These are phyloP conservation scores for Mycena latifolia DNA, from an alignment of 768 basidiomycete species.

Conservation along the genomic window DNA sequence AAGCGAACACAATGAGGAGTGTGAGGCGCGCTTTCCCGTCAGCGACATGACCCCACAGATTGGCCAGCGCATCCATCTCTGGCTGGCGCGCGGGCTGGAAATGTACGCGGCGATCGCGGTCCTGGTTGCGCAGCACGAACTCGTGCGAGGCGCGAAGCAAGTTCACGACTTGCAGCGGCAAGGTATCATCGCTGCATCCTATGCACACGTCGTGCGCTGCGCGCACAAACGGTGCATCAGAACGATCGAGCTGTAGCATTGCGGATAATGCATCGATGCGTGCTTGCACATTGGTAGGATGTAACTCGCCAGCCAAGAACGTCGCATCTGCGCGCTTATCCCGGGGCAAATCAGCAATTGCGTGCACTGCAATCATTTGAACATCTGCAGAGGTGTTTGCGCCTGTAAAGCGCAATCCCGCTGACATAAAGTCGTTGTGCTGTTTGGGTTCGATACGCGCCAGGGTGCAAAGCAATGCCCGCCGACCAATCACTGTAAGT, in stretches of 20 bases:
- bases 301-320: not conserved
- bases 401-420: not conserved
- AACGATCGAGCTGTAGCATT: not conserved
- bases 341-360: not conserved
- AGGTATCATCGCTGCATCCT: not conserved
- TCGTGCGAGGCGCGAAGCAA: not conserved
- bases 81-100: not conserved
- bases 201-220: not conserved
- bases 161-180: not conserved
- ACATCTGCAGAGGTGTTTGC: not conserved
- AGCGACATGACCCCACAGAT: not conserved
- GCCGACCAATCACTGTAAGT: not conserved
- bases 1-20: not conserved
- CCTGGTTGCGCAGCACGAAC: not conserved
- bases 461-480: not conserved
- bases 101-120: not conserved
- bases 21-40: not conserved
- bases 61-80: not conserved
- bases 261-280: not conserved
- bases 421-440: not conserved
- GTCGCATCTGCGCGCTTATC: not conserved
- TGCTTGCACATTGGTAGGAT: not conserved
- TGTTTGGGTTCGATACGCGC: not conserved
- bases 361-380: not conserved
- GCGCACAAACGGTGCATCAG: not conserved